A percentile compares a stretch with the other conserved stretches of the same genome.
phyloP scores from a whole-genome alignment of 805 yeast species.

The Pichia manshurica region DNA sequence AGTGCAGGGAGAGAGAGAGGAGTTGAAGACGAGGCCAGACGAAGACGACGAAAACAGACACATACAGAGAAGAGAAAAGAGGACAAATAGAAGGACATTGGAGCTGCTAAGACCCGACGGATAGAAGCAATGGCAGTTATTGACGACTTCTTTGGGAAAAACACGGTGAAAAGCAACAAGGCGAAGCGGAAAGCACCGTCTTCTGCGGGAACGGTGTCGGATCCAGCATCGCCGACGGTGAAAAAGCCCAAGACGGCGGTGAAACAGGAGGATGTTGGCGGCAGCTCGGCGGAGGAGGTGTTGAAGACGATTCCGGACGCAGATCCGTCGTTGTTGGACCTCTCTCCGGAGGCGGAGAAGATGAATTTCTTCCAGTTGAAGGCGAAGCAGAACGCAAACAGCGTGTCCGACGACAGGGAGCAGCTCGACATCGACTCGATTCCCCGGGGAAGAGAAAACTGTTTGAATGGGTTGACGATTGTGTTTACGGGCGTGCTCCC shows the following conservation, averaged over 20 bases:
- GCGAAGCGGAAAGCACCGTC: constrained; percentile 7
- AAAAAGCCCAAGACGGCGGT: constrained; percentile 9
- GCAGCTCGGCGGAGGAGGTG: constrained; percentile 52
- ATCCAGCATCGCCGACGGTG: neutral
- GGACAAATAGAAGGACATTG: too few species aligned
- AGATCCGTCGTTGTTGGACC: constrained; percentile 36
- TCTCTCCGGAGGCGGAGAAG: constrained; percentile 42
- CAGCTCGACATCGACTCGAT: constrained; percentile 35
- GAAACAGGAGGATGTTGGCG: neutral
- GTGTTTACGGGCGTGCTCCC: constrained; percentile 93
- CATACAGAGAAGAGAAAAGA: too few species aligned
- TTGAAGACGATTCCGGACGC: constrained; percentile 70
- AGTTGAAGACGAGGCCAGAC: too few species aligned
- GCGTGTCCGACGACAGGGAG: constrained; percentile 27
- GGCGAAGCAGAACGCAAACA: constrained; percentile 34
- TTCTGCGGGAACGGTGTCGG: neutral
- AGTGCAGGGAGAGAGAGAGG: too few species aligned
- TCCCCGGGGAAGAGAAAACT: constrained; percentile 81
- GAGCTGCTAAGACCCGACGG: too few species aligned
- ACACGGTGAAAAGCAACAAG: constrained; percentile 17
- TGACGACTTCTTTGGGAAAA: constrained; percentile 29
- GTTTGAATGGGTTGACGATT: constrained; percentile 81
- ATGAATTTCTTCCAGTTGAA: constrained; percentile 52
- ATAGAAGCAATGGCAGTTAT: constrained; percentile 22
- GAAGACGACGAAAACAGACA: too few species aligned